Conservation (phyloP, 345 rosid genomes). For the Gossypioides kirkii region DNA sequence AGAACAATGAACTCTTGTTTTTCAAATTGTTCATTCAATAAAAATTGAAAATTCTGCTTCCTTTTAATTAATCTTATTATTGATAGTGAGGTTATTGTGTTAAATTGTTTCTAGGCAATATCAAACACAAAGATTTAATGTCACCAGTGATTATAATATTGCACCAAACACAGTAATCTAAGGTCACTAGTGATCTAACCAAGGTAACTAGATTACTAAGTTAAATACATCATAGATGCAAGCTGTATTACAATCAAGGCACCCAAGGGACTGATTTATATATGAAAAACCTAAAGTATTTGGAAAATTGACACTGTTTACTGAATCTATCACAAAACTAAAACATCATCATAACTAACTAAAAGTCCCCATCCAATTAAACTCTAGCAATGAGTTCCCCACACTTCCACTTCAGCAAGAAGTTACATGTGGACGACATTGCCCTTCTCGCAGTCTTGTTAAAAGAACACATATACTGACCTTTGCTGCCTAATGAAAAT, state of each 20-base stretch:
- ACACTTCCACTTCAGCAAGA: no score
- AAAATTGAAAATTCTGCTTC: not conserved
- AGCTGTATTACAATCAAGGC: not conserved
- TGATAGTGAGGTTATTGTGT: not conserved
- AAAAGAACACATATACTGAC: not conserved
- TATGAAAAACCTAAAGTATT: not conserved
- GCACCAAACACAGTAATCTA: no score
- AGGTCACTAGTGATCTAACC: not conserved
- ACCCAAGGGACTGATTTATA: not conserved
- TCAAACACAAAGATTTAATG: not conserved
- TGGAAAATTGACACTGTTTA: no score
- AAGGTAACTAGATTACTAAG: not conserved
- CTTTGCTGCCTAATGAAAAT: not conserved
- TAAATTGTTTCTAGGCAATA: not conserved
- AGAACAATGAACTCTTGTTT: not conserved
- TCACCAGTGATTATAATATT: not conserved
- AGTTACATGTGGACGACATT: not conserved
- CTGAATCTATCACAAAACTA: no score
- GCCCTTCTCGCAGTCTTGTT: not conserved
- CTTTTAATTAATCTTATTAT: not conserved
- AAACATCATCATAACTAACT: not conserved
- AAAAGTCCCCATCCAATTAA: not conserved
- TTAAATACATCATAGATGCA: not conserved
- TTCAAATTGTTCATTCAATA: not conserved
- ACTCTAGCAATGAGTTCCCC: no score